A percentile compares a stretch with the other conserved stretches of the same genome.
Conservation (phyloP, 2,329 filamentous ascomycete genomes). For the Paecilomyces formosus region DNA sequence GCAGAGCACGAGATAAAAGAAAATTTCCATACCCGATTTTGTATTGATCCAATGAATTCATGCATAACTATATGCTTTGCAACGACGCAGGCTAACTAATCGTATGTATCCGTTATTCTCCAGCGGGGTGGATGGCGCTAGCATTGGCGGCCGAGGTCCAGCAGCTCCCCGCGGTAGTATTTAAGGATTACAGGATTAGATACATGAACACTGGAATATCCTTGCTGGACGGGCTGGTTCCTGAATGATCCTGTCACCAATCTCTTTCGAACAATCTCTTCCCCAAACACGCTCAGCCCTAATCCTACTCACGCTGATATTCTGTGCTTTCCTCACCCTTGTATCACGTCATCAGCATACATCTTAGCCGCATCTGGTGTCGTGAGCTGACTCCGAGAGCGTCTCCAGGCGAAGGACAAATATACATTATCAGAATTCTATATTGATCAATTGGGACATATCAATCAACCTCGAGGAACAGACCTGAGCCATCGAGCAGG, state of each 20-base stretch:
- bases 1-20: no score
- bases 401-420: not conserved
- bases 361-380: not conserved
- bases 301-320: not conserved
- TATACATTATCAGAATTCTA: not conserved
- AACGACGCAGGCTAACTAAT: no score
- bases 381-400: not conserved
- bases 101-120: no score
- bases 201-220: not conserved
- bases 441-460: not conserved
- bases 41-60: not conserved
- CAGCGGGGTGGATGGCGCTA: not conserved
- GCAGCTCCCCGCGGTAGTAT: conserved; percentile 13
- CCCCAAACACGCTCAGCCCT: not conserved
- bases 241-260: not conserved
- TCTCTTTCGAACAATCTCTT: not conserved
- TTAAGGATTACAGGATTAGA: not conserved
- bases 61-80: no score
- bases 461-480: not conserved
- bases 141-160: conserved; percentile 12
- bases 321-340: not conserved
- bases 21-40: not conserved
- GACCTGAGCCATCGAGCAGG: not conserved
- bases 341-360: not conserved
- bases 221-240: not conserved